Percentiles rank a stretch among this genome's conserved stretches.
These are phyloP conservation scores for Phytophthora citricola DNA, from an alignment of 352 stramenopile genomes.

Conservation along the genomic window DNA sequence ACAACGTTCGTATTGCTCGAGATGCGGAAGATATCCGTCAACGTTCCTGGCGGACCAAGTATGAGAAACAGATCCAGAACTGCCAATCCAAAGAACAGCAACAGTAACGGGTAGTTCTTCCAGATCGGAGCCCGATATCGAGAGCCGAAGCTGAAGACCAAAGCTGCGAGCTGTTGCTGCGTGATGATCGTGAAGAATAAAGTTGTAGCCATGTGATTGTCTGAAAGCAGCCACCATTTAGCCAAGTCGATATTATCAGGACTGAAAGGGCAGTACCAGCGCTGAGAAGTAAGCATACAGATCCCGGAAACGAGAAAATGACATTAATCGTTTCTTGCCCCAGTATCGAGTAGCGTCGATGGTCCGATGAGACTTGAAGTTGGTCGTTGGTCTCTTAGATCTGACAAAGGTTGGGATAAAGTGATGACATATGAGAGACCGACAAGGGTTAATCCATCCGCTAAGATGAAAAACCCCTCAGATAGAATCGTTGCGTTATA, in stretches of 20 bases:
- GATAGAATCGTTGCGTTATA: slow-evolving; percentile 77
- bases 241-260: slow-evolving; percentile 43
- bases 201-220: slow-evolving; percentile 51
- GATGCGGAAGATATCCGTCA: slow-evolving; percentile 60
- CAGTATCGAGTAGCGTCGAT: slow-evolving; percentile 47
- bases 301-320: slow-evolving; percentile 46
- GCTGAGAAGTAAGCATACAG: slow-evolving; percentile 42
- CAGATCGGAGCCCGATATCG: slow-evolving; percentile 52
- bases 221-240: slow-evolving; percentile 58
- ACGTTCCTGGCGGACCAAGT: slow-evolving; percentile 38
- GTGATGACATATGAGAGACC: slow-evolving; percentile 78
- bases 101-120: slow-evolving; percentile 45
- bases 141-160: slow-evolving; percentile 54
- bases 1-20: slow-evolving; percentile 56
- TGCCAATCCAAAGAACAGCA: slow-evolving; percentile 28
- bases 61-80: slow-evolving; percentile 48
- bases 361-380: slow-evolving; percentile 75
- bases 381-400: slow-evolving; percentile 28
- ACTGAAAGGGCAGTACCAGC: slow-evolving; percentile 57
- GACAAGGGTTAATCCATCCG: slow-evolving; percentile 72
- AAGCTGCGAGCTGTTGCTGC: slow-evolving; percentile 39
- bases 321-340: slow-evolving; percentile 67
- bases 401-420: slow-evolving; percentile 56
- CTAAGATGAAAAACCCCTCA: slow-evolving; percentile 76
- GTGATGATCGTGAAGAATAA: slow-evolving; percentile 41